A percentile compares a stretch with the other conserved stretches of the same genome.
Conservation (phyloP, 75 land plant genomes). For the Sequoiadendron giganteum region DNA sequence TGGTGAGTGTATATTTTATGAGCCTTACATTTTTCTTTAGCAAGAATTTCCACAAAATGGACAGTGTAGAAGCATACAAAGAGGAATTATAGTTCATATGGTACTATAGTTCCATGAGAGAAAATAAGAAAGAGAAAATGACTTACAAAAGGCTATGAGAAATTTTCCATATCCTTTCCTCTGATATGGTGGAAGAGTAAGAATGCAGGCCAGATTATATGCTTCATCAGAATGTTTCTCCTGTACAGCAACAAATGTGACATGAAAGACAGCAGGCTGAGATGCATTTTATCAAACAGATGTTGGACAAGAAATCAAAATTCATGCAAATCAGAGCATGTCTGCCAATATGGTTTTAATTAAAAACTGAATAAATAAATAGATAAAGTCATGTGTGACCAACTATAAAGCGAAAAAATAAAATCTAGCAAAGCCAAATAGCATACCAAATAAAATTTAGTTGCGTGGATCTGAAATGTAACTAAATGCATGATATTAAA, state of each 20-base stretch:
- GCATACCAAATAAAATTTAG: neutral
- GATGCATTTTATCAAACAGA: neutral
- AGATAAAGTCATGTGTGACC: neutral
- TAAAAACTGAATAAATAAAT: neutral
- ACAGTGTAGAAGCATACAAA: neutral
- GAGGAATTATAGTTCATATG: neutral
- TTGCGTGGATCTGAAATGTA: neutral
- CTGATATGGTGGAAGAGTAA: conserved; percentile 97
- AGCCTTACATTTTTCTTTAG: too few relatives aligned
- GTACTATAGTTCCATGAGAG: neutral
- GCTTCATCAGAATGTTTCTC: conserved; percentile 95
- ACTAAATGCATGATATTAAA: neutral
- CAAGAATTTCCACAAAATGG: neutral
- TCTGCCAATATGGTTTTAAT: neutral
- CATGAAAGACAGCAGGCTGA: neutral
- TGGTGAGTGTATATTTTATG: too few relatives aligned
- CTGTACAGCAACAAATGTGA: conserved; percentile 4
- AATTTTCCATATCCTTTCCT: conserved; percentile 98
- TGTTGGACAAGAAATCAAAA: neutral
- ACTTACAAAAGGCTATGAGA: conserved; percentile 85
- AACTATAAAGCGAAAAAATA: neutral
- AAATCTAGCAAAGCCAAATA: neutral
- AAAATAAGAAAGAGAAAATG: neutral
- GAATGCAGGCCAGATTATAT: conserved; percentile 92
- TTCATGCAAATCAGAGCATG: neutral